Percentiles rank a stretch among this genome's conserved stretches.
Conservation (phyloP, 768 basidiomycete species). For the Suillus ampliporus region DNA sequence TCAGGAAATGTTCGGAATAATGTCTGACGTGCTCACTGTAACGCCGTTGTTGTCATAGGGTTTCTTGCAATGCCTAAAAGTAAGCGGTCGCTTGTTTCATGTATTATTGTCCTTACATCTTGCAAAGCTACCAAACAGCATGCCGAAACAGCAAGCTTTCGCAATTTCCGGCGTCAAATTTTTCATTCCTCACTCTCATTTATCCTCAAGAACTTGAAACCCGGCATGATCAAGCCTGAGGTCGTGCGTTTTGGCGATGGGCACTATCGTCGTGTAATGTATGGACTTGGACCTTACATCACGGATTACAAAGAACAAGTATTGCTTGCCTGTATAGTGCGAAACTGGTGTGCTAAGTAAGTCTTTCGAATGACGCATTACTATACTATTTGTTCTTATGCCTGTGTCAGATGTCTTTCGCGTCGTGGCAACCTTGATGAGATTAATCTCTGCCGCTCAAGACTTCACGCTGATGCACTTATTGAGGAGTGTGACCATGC, state of each 20-base stretch:
- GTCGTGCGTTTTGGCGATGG: constrained; percentile 37
- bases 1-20: constrained; percentile 17
- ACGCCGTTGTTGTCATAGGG: constrained; percentile 24
- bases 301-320: constrained; percentile 48
- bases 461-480: constrained; percentile 32
- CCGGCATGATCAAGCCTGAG: constrained; percentile 34
- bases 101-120: background rate
- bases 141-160: constrained; percentile 22
- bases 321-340: constrained; percentile 37
- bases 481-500: constrained; percentile 30
- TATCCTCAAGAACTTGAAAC: constrained; percentile 32
- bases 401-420: constrained; percentile 30
- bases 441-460: constrained; percentile 17
- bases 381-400: constrained; percentile 13
- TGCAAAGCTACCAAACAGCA: constrained; percentile 16
- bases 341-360: constrained; percentile 43
- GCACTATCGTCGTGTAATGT: constrained; percentile 35
- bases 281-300: constrained; percentile 44
- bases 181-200: constrained; percentile 36
- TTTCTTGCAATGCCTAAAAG: constrained; percentile 39
- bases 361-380: constrained; percentile 9
- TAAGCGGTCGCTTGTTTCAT: constrained; percentile 17
- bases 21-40: constrained; percentile 14
- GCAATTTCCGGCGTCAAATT: constrained; percentile 37
- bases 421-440: constrained; percentile 30